Base-by-base conservation (phyloP, 805 yeast genomes). In the Wickerhamomyces sydowiorum region DNA sequence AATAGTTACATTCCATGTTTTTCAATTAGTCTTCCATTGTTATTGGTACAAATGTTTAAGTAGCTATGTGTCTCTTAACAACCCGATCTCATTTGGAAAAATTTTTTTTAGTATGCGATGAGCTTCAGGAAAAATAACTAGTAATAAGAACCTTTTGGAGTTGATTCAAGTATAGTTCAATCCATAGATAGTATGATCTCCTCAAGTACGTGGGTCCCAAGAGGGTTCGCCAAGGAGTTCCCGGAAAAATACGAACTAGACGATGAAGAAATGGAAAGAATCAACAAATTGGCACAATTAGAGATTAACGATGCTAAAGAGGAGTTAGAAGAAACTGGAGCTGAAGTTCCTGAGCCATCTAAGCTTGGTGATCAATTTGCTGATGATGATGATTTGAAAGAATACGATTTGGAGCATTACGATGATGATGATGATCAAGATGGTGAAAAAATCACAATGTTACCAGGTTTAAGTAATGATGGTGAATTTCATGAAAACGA, bases 181-280 rank as follows among this genome's bases (percentile, higher is more conserved):
- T n/a, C n/a, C n/a, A n/a, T n/a, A 7, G 14, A 30, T 13, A 13
- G 19, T 15, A 89, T 90, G 96, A 83, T 91, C 49, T 88, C 99
- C 31, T 84, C 97, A 22, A 81, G 93, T 38, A 70, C 82, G 39
- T 93, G 99, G 98, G 96, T 91, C 20, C 97, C 98, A 38, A 78
- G 96, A 56, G 99, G 99, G 5, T 85, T 74, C 62, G 95, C 99
- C 23, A 77, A 95, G 30, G 97, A 90, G 62, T 86, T 82, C 59
- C 98, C 99, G 6, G 87, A 80, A 55, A 78, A 84, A 57, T 89
- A 88, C 55, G 96, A 87, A 51, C 67, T 91, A 41, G 82, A 89
- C 52, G 98, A 93, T 48, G 91, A 77, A 46, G 99, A 93, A 66
- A 82, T 93, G 86, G 91, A 79, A 43, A 76, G 97, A 65, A 89